These are phyloP conservation scores for Linnemannia zychae DNA, from an alignment of 192 early-diverging fungal species.

Conservation along the genomic window DNA sequence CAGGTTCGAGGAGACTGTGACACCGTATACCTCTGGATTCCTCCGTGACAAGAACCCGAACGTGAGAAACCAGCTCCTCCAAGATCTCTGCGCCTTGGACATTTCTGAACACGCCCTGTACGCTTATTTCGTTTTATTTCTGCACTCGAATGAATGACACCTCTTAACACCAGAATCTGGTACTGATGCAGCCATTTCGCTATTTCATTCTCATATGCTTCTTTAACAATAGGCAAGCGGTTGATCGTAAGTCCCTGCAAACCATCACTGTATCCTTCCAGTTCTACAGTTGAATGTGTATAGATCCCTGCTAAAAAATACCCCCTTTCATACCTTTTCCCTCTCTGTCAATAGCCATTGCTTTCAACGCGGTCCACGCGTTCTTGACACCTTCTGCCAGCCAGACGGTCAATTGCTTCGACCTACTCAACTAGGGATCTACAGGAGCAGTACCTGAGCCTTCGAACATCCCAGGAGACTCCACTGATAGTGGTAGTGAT, in stretches of 20 bases:
- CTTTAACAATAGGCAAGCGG: background rate
- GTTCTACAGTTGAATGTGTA: background rate
- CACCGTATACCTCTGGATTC: constrained; percentile 12
- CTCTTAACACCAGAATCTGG: too few relatives aligned
- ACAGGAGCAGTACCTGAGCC: background rate
- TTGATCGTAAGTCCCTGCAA: constrained; percentile 11
- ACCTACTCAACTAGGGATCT: background rate
- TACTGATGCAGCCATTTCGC: too few relatives aligned
- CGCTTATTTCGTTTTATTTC: too few relatives aligned
- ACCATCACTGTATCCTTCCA: background rate
- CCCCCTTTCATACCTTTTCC: background rate
- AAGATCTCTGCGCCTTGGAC: background rate
- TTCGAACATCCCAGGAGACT: background rate
- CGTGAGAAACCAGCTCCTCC: background rate
- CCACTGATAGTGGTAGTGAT: background rate
- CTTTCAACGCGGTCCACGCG: constrained; percentile 13
- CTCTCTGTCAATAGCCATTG: constrained; percentile 2
- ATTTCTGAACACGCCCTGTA: background rate
- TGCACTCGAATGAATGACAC: too few relatives aligned
- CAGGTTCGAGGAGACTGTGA: constrained; percentile 4
- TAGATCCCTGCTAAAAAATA: background rate
- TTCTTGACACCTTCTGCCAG: constrained; percentile 19
- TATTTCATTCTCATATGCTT: background rate
- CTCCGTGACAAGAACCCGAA: background rate
- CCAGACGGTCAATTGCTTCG: constrained; percentile 8